Percentiles rank a stretch among this genome's conserved stretches.
phyloP scores from a whole-genome alignment of 306 rosid species.

The Carpinus viminea region DNA sequence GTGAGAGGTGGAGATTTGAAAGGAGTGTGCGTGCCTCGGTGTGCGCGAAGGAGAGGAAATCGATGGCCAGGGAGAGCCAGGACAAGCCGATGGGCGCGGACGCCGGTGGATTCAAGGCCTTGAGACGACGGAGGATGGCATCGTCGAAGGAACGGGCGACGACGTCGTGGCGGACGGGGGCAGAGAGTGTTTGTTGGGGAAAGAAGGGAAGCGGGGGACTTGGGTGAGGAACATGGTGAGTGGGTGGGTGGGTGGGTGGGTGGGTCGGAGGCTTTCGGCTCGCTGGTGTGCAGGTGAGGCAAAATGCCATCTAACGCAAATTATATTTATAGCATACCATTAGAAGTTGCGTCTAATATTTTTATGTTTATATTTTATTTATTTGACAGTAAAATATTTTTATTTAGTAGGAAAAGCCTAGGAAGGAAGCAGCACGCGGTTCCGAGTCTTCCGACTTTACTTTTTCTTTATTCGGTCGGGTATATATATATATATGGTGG shows the following conservation, averaged over 20 bases:
- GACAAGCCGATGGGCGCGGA: not conserved
- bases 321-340: too few relatives aligned
- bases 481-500: too few relatives aligned
- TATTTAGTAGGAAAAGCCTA: too few relatives aligned
- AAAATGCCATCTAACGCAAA: too few relatives aligned
- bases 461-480: too few relatives aligned
- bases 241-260: not conserved
- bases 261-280: not conserved
- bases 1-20: not conserved
- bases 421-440: too few relatives aligned
- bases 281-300: too few relatives aligned
- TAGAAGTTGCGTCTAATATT: too few relatives aligned
- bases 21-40: not conserved
- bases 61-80: conserved; percentile 1
- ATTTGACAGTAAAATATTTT: too few relatives aligned
- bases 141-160: not conserved
- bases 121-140: not conserved
- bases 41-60: conserved; percentile 4
- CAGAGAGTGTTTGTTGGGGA: not conserved
- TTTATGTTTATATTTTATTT: too few relatives aligned
- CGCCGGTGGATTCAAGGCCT: not conserved
- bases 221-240: not conserved
- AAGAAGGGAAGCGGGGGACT: not conserved
- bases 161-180: not conserved
- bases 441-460: too few relatives aligned